Conservation (phyloP, 805 yeast genomes). For the Starmera dryadoides region DNA sequence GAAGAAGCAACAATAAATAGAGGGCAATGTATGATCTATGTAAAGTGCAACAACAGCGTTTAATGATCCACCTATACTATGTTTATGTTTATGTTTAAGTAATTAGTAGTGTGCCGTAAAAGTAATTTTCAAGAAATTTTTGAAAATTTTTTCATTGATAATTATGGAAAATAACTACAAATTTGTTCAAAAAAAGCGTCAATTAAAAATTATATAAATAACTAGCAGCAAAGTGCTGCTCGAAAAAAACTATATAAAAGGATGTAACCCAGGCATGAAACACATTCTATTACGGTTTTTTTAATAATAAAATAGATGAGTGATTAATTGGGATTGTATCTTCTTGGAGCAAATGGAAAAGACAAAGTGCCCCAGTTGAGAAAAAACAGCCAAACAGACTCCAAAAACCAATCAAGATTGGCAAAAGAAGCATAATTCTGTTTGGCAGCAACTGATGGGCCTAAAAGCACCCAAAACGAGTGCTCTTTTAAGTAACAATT, state of each 20-base stretch:
- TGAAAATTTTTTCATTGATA: too few relatives aligned
- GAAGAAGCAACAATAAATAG: background rate
- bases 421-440: too few relatives aligned
- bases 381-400: too few relatives aligned
- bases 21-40: background rate
- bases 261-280: slow-evolving; percentile 32
- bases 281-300: slow-evolving; percentile 25
- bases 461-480: background rate
- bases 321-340: slow-evolving; percentile 28
- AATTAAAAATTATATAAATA: too few relatives aligned
- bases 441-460: background rate
- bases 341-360: background rate
- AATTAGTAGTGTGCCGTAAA: too few relatives aligned
- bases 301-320: slow-evolving; percentile 25
- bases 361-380: background rate
- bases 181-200: too few relatives aligned
- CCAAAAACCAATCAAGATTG: too few relatives aligned
- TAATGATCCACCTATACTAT: too few relatives aligned
- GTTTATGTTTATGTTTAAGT: too few relatives aligned
- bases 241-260: background rate
- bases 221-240: too few relatives aligned
- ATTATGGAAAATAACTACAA: too few relatives aligned
- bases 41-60: background rate
- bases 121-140: too few relatives aligned
- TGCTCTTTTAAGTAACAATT: background rate